A percentile compares a stretch with the other conserved stretches of the same genome.
phyloP scores from a whole-genome alignment of 208 protist species.

The Leishmania mexicana region DNA sequence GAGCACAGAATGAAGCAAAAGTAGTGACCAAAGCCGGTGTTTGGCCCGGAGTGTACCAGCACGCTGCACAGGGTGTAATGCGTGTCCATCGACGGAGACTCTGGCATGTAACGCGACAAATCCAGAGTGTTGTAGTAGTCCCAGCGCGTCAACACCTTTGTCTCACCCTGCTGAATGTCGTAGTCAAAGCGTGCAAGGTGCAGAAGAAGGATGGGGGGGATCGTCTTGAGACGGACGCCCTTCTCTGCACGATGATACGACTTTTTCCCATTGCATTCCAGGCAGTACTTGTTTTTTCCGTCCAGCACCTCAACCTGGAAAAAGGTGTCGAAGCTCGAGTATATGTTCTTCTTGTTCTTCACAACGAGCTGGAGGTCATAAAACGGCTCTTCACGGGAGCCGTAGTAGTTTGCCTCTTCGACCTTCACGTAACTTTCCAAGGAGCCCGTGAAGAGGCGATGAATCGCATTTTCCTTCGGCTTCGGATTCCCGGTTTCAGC shows the following conservation, averaged over 20 bases:
- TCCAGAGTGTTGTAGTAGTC: slow-evolving; percentile 87
- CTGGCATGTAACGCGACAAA: slow-evolving; percentile 85
- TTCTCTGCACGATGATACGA: slow-evolving; percentile 88
- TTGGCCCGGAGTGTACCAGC: slow-evolving; percentile 88
- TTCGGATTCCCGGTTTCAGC: slow-evolving; percentile 5
- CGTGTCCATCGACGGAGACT: slow-evolving; percentile 52
- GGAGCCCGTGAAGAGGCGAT: slow-evolving; percentile 71
- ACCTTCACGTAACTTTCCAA: slow-evolving; percentile 88
- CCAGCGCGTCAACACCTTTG: slow-evolving; percentile 89
- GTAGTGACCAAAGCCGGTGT: slow-evolving; percentile 90
- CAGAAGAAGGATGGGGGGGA: slow-evolving; percentile 88
- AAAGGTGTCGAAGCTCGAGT: slow-evolving; percentile 86
- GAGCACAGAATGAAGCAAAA: slow-evolving; percentile 82
- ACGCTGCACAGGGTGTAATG: slow-evolving; percentile 90
- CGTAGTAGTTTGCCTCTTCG: slow-evolving; percentile 84
- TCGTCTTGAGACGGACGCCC: slow-evolving; percentile 76
- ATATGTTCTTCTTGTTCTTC: slow-evolving; percentile 84
- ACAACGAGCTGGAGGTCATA: slow-evolving; percentile 93
- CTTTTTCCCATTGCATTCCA: slow-evolving; percentile 81
- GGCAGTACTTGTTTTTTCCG: slow-evolving; percentile 93
- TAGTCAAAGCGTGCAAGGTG: slow-evolving; percentile 93
- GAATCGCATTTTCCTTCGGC: slow-evolving; percentile 67
- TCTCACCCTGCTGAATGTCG: slow-evolving; percentile 78
- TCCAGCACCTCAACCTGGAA: slow-evolving; percentile 92
- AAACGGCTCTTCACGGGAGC: slow-evolving; percentile 80